These are phyloP conservation scores for Metschnikowia santaceciliae DNA, from an alignment of 805 yeast genomes.

Conservation along the genomic window DNA sequence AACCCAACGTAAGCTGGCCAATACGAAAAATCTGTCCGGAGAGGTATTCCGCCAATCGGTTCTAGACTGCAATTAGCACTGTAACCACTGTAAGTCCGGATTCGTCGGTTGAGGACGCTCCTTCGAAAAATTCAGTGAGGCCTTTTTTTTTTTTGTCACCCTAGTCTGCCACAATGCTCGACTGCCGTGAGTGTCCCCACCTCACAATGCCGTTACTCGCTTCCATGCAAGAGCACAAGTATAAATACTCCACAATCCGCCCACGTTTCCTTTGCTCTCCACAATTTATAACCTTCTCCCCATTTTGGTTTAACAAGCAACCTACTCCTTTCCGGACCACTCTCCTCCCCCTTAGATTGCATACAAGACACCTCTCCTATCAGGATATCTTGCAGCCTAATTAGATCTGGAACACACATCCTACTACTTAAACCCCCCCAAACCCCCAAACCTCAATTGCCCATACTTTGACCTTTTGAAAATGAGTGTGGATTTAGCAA, in stretches of 20 bases:
- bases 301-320: background rate
- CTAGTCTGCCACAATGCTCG: slow-evolving; percentile 2
- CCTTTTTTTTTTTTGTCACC: background rate
- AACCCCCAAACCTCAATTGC: background rate
- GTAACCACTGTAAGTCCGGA: no score
- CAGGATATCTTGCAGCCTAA: slow-evolving; percentile 3
- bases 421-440: slow-evolving; percentile 1
- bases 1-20: no score
- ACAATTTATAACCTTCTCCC: background rate
- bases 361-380: background rate
- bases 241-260: background rate
- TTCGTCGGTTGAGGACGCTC: no score
- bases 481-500: slow-evolving; percentile 18
- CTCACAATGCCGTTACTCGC: slow-evolving; percentile 2
- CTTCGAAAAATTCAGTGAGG: background rate
- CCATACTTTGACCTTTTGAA: no score
- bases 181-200: slow-evolving; percentile 4
- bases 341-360: background rate
- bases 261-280: background rate
- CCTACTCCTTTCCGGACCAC: background rate
- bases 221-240: slow-evolving; percentile 1
- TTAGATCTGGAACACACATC: background rate
- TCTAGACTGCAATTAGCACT: no score
- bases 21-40: no score
- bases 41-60: no score